Base-by-base conservation (phyloP, 306 rosid genomes). In the Cucumis sativus region DNA sequence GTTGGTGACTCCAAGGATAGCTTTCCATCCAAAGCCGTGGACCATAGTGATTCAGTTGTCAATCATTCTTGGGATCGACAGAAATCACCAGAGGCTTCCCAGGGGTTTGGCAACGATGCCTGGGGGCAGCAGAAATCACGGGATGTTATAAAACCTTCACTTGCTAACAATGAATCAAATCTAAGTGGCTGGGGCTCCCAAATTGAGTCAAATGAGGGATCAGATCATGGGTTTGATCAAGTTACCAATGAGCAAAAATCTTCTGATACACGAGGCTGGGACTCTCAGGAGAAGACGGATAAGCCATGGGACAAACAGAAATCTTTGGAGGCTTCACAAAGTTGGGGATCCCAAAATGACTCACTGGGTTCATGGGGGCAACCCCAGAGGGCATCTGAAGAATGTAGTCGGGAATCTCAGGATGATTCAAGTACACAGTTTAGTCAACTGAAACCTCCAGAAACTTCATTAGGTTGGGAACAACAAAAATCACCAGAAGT, bases 31-130 rank as follows among this genome's bases (percentile, higher is more conserved):
- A 58, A 43, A n/a, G 52, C 68, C 5, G 30, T 41, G 66, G 80
- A 72, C 3, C 52, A 72, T 64, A 74, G 70, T 51, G 77, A 81
- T 52, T 49, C 82, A 35, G 75, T 83, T 43, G 84, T 10, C 37
- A 81, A 79, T 64, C 40, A 45, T 40, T 75, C 89, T 35, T 86
- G 91, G 92, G 89, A 84, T 17, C 83, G 82, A 80, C 65, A 79
- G 64, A 81, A 41, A 62, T 76, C 87, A 60, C 41, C 77, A 30
- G 81, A 88, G 75, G 76, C 76, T 49, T 76, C 82, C 51, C 83
- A 80, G 59, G 79, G 82, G 8, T 74, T 85, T 77, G 71, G 73
- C 17, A 85, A 49, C 14, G 83, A 80, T 11, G 40, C 5, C 5
- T 69, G 75, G 75, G 57, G 57, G 11, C 11, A 69, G 6, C 37